phyloP scores from a whole-genome alignment of 331 rosid species.

The Pyracantha coccinea region DNA sequence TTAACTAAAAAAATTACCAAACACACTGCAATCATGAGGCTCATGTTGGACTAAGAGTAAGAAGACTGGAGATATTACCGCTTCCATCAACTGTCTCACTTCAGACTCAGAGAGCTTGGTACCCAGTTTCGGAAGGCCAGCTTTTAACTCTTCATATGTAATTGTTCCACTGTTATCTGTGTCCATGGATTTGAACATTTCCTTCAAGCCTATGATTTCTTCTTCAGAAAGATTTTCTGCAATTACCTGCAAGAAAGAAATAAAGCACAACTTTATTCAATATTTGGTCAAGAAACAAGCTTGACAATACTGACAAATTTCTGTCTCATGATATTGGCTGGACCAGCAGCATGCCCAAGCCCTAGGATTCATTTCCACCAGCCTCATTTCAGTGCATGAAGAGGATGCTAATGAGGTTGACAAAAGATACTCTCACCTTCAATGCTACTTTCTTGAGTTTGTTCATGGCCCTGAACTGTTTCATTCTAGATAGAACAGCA shows the following conservation, averaged over 20 bases:
- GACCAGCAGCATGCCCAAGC: neutral
- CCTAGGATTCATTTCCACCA: neutral
- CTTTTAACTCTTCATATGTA: conserved; percentile 88
- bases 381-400: neutral
- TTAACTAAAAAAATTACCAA: neutral
- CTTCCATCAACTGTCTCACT: conserved; percentile 91
- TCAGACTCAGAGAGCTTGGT: conserved; percentile 89
- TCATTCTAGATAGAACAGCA: conserved; percentile 88
- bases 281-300: neutral
- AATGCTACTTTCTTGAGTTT: conserved; percentile 86
- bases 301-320: neutral
- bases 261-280: neutral
- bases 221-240: conserved; percentile 95
- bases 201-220: conserved; percentile 89
- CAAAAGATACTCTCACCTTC: conserved; percentile 36
- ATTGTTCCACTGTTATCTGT: conserved; percentile 95
- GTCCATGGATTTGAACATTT: conserved; percentile 95
- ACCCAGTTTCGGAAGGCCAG: conserved; percentile 88
- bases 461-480: conserved; percentile 98
- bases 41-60: neutral
- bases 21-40: neutral
- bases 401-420: neutral
- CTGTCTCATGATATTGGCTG: neutral
- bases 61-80: conserved; percentile 41
- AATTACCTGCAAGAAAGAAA: conserved; percentile 52